Conservation (phyloP, 495 filamentous ascomycete species). For the Neurospora sp. region DNA sequence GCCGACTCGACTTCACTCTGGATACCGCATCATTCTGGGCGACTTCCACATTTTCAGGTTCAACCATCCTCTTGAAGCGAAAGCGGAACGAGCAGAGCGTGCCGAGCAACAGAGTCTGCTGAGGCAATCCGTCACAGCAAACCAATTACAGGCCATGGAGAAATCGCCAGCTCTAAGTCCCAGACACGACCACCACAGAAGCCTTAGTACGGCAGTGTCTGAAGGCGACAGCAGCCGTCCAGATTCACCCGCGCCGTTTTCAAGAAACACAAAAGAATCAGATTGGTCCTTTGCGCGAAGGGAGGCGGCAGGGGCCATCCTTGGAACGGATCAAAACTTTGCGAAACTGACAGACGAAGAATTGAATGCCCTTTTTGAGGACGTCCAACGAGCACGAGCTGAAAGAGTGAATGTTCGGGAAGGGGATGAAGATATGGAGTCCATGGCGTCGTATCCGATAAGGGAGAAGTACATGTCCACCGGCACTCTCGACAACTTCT, state of each 20-base stretch:
- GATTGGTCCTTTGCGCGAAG: conserved; percentile 94
- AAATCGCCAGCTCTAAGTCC: conserved; percentile 47
- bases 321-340: conserved; percentile 90
- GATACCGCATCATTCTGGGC: conserved; percentile 88
- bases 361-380: conserved; percentile 87
- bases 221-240: conserved; percentile 58
- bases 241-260: conserved; percentile 65
- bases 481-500: conserved; percentile 93
- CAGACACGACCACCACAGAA: conserved; percentile 66
- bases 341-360: conserved; percentile 85
- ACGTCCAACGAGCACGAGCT: conserved; percentile 80
- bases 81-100: conserved; percentile 75
- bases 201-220: conserved; percentile 58
- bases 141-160: conserved; percentile 51
- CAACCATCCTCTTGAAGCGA: conserved; percentile 94
- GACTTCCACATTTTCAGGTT: conserved; percentile 99
- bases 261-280: conserved; percentile 62
- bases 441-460: conserved; percentile 74
- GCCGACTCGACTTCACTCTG: conserved; percentile 75
- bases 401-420: conserved; percentile 67
- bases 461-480: conserved; percentile 95
- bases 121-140: conserved; percentile 78
- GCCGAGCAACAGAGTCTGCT: conserved; percentile 55
- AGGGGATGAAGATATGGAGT: conserved; percentile 81
- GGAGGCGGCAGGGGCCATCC: conserved; percentile 81